Conservation (phyloP, 1,284 basidiomycete species). For the Cryptococcus floricola region DNA sequence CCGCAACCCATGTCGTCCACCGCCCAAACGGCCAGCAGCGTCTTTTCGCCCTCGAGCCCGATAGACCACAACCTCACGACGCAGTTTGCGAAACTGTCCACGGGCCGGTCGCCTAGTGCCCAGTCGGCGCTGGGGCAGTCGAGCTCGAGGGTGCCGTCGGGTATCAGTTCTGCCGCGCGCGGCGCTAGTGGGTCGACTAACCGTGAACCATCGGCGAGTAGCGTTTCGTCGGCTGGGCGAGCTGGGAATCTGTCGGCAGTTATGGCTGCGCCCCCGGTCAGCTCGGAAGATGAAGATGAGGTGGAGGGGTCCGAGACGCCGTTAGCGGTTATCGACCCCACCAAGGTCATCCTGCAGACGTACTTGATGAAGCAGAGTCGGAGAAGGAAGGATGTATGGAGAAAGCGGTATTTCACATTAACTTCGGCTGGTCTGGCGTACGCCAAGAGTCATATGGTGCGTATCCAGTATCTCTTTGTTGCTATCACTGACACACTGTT, state of each 20-base stretch:
- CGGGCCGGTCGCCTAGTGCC: slow-evolving; percentile 6
- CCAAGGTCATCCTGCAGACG: slow-evolving; percentile 74
- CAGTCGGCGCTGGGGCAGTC: slow-evolving; percentile 1
- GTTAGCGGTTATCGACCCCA: slow-evolving; percentile 51
- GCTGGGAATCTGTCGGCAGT: not conserved
- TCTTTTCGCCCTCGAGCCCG: slow-evolving; percentile 7
- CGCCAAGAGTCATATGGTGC: slow-evolving; percentile 81
- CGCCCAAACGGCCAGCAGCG: not conserved
- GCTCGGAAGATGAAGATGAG: slow-evolving; percentile 19
- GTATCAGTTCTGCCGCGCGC: slow-evolving; percentile 1
- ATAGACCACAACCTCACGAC: slow-evolving; percentile 20
- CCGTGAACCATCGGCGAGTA: slow-evolving; percentile 9
- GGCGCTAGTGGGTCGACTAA: slow-evolving; percentile 4
- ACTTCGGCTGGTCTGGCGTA: slow-evolving; percentile 77
- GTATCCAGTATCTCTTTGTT: slow-evolving; percentile 13
- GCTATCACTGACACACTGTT: not conserved
- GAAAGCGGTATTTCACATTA: slow-evolving; percentile 88
- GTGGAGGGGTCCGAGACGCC: slow-evolving; percentile 4
- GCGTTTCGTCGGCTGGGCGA: slow-evolving; percentile 9
- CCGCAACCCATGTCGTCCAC: slow-evolving; percentile 6
- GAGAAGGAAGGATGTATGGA: slow-evolving; percentile 86
- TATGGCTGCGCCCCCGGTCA: not conserved
- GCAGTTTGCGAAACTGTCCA: slow-evolving; percentile 18
- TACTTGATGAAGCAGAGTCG: slow-evolving; percentile 87
- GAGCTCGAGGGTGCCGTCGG: slow-evolving; percentile 1